Evolutionary conservation across 768 basidiomycete species (phyloP).

Genomic region (Coprinopsis strossmayeri): DNA sequence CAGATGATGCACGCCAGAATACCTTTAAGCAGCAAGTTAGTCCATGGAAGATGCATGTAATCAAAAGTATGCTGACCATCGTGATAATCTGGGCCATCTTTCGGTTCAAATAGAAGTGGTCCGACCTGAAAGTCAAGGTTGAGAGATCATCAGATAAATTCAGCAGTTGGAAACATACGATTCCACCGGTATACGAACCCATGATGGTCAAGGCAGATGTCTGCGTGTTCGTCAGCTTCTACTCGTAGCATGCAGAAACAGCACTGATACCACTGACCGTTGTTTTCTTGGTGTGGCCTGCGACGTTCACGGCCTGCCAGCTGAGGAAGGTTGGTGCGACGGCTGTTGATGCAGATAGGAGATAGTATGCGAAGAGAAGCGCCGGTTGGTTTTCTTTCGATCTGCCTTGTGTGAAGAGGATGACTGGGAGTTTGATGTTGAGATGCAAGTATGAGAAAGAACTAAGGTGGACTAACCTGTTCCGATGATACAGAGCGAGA

Average conservation of each 20-base stretch:
- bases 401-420: constrained; percentile 21
- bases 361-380: constrained; percentile 25
- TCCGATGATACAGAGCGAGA: constrained; percentile 19
- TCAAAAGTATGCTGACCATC: constrained; percentile 10
- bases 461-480: constrained; percentile 13
- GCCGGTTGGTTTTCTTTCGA: constrained; percentile 18
- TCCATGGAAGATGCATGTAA: neutral
- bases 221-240: constrained; percentile 7
- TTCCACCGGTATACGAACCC: constrained; percentile 20
- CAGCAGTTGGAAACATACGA: constrained; percentile 13
- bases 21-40: neutral
- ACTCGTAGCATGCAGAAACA: no score
- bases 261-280: no score
- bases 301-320: constrained; percentile 30
- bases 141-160: neutral
- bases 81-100: constrained; percentile 17
- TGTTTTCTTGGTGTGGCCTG: constrained; percentile 26
- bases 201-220: constrained; percentile 21
- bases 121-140: constrained; percentile 14
- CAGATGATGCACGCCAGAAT: constrained; percentile 16
- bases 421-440: constrained; percentile 13
- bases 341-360: constrained; percentile 18
- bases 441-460: neutral
- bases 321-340: constrained; percentile 21
- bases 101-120: constrained; percentile 17